A percentile compares a stretch with the other conserved stretches of the same genome.
These are phyloP conservation scores for Friedmanniomyces endolithicus DNA, from an alignment of 495 filamentous ascomycete species.

Conservation along the genomic window DNA sequence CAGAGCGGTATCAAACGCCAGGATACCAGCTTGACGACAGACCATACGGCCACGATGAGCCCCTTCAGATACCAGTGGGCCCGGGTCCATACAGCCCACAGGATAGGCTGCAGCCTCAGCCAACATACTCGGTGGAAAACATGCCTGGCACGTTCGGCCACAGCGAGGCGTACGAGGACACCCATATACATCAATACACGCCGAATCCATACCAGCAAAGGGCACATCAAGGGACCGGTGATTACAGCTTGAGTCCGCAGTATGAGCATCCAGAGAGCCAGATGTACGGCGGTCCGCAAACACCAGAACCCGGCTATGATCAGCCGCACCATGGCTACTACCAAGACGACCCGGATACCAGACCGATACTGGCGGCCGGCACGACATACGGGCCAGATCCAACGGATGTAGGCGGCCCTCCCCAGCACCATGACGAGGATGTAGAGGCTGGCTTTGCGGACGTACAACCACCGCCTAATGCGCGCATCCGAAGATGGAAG, in stretches of 20 bases:
- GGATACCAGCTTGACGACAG: slow-evolving; percentile 22
- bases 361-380: slow-evolving; percentile 50
- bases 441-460: slow-evolving; percentile 27
- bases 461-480: slow-evolving; percentile 40
- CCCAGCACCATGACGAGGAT: slow-evolving; percentile 32
- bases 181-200: slow-evolving; percentile 28
- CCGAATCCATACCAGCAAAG: slow-evolving; percentile 28
- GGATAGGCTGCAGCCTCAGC: slow-evolving; percentile 59
- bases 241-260: slow-evolving; percentile 68
- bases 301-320: slow-evolving; percentile 31
- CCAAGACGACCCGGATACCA: slow-evolving; percentile 44
- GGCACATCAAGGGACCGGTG: slow-evolving; percentile 38
- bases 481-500: slow-evolving; percentile 82
- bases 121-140: slow-evolving; percentile 74
- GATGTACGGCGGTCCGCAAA: slow-evolving; percentile 34
- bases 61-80: slow-evolving; percentile 55
- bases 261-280: slow-evolving; percentile 63
- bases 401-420: slow-evolving; percentile 10
- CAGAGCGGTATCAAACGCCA: slow-evolving; percentile 15
- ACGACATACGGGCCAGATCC: slow-evolving; percentile 46
- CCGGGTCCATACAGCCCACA: slow-evolving; percentile 33
- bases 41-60: slow-evolving; percentile 17
- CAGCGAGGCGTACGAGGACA: slow-evolving; percentile 50
- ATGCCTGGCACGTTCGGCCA: slow-evolving; percentile 58
- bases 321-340: slow-evolving; percentile 28